Conservation (phyloP, 768 basidiomycete genomes). For the Krasilnikovozyma curviuscula region DNA sequence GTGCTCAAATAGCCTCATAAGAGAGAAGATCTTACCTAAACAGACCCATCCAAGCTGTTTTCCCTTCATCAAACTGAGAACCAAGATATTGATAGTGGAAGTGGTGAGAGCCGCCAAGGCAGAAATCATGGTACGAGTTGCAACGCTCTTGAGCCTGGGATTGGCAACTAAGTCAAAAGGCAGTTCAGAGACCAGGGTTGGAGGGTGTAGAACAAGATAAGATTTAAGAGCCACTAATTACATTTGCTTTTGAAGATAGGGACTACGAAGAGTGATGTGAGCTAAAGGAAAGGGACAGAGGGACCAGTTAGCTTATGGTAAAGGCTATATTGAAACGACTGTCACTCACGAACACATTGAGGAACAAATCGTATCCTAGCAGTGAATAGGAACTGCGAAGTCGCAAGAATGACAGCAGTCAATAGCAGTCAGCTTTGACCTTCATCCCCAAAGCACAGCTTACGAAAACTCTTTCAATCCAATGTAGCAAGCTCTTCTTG, state of each 20-base stretch:
- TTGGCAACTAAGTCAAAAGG: constrained; percentile 1
- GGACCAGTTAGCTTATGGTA: not conserved
- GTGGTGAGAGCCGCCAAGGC: constrained; percentile 14
- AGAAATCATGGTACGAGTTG: constrained; percentile 1
- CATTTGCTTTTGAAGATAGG: constrained; percentile 7
- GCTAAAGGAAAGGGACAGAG: not conserved
- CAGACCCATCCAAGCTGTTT: constrained; percentile 18
- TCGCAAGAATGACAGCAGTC: not conserved
- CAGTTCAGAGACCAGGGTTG: not conserved
- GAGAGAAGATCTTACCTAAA: not conserved
- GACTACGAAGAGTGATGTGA: constrained; percentile 9
- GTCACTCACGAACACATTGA: constrained; percentile 8
- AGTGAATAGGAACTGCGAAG: constrained; percentile 1
- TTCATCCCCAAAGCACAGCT: not conserved
- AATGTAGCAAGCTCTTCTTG: constrained; percentile 1
- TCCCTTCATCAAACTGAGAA: constrained; percentile 16
- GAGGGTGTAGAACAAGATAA: not conserved
- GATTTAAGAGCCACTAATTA: not conserved
- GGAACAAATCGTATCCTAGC: constrained; percentile 10
- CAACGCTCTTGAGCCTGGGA: constrained; percentile 6
- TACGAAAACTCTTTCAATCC: constrained; percentile 6
- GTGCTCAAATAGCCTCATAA: constrained; percentile 5
- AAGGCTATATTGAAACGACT: not conserved
- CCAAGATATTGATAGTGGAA: constrained; percentile 16
- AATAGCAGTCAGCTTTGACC: not conserved